phyloP scores from a whole-genome alignment of 129 eudicot species.

The Oenanthe sinensis region DNA sequence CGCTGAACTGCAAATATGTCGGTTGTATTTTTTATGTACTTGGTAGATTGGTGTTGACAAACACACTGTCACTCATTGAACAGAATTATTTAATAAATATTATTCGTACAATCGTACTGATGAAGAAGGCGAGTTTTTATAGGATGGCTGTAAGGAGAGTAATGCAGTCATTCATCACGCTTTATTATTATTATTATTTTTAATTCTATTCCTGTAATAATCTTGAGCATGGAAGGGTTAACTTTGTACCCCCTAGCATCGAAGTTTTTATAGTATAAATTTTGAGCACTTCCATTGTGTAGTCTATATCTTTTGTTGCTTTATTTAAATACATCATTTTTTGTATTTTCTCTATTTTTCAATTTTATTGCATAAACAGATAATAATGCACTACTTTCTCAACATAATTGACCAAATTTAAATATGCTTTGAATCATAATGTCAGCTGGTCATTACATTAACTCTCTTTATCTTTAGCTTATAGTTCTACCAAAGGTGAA shows the following conservation, averaged over 20 bases:
- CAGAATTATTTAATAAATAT: background rate
- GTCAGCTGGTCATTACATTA: constrained; percentile 5
- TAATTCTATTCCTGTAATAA: too few relatives aligned
- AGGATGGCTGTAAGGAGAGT: background rate
- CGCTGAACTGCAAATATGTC: background rate
- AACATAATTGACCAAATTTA: background rate
- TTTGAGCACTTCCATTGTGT: background rate
- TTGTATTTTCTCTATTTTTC: background rate
- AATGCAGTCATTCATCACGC: background rate
- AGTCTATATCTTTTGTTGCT: background rate
- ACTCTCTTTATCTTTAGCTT: constrained; percentile 33
- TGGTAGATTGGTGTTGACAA: background rate
- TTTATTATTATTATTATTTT: too few relatives aligned
- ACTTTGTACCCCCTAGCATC: background rate
- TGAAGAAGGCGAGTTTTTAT: background rate
- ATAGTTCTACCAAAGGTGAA: constrained; percentile 37
- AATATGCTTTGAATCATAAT: background rate
- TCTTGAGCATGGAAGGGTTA: background rate
- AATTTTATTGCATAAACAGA: background rate
- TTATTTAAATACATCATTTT: background rate
- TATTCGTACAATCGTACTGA: background rate
- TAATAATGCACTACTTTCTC: background rate
- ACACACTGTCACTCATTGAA: background rate
- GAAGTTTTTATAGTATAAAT: background rate
- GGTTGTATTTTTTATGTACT: background rate